Percentiles rank a stretch among this genome's conserved stretches.
Conservation (phyloP, 495 filamentous ascomycete genomes). For the Xylaria telfairii region DNA sequence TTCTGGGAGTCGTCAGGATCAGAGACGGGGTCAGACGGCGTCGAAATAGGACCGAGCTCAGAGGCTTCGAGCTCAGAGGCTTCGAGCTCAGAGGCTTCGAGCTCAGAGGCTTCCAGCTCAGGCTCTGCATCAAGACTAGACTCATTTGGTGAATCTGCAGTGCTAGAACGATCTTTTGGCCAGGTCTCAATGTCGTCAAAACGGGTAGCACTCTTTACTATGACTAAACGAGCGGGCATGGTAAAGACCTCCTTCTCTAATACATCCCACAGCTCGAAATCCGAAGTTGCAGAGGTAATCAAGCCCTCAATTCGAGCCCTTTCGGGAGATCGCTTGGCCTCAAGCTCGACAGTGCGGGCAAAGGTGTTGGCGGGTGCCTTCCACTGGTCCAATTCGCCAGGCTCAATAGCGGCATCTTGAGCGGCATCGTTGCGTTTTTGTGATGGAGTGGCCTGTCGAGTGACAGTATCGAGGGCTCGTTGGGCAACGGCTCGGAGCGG, state of each 20-base stretch:
- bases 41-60: neutral
- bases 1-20: slow-evolving; percentile 27
- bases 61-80: neutral
- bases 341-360: slow-evolving; percentile 39
- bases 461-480: slow-evolving; percentile 41
- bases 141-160: neutral
- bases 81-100: neutral
- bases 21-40: neutral
- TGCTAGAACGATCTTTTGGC: slow-evolving; percentile 8
- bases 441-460: slow-evolving; percentile 8
- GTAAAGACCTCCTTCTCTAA: slow-evolving; percentile 74
- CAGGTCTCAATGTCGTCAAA: slow-evolving; percentile 7
- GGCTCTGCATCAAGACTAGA: neutral
- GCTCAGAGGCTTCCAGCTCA: neutral
- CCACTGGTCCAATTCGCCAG: slow-evolving; percentile 40
- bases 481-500: slow-evolving; percentile 48
- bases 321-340: slow-evolving; percentile 46
- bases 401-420: slow-evolving; percentile 16
- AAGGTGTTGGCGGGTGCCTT: slow-evolving; percentile 28
- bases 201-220: slow-evolving; percentile 22
- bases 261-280: slow-evolving; percentile 73
- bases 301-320: slow-evolving; percentile 52
- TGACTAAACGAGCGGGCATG: slow-evolving; percentile 54
- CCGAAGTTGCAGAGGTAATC: slow-evolving; percentile 60
- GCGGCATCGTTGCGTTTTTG: neutral